phyloP scores from a whole-genome alignment of 192 early-diverging fungal genomes.

The Backusella mclennaniae region DNA sequence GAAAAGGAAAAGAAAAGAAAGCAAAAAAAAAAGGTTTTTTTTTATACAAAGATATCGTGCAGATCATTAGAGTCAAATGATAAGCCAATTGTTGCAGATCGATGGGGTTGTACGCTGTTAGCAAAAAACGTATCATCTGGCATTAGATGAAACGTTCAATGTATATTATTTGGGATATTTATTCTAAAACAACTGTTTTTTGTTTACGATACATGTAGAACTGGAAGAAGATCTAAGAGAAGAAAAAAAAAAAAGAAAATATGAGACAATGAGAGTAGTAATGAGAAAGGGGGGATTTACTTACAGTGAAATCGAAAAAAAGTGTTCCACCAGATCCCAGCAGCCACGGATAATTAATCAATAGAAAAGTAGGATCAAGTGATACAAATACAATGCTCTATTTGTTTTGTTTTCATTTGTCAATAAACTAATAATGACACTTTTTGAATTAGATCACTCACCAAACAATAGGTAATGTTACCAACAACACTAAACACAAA shows the following conservation, averaged over 20 bases:
- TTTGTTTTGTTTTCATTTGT: not conserved
- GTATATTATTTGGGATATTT: not conserved
- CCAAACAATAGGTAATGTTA: constrained; percentile 60
- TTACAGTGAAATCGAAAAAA: constrained; percentile 72
- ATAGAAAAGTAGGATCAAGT: constrained; percentile 59
- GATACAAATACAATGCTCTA: constrained; percentile 78
- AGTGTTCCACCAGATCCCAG: constrained; percentile 72
- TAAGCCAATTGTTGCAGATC: not conserved
- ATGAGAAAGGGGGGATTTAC: not conserved
- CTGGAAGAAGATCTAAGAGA: constrained; percentile 33
- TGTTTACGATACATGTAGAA: constrained; percentile 27
- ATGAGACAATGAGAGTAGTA: not conserved
- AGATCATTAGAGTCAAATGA: constrained; percentile 1
- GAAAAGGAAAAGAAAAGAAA: not conserved
- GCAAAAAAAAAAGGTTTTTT: not conserved
- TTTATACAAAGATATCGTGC: constrained; percentile 6
- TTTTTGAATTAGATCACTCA: constrained; percentile 19
- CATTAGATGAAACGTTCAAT: not conserved
- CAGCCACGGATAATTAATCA: constrained; percentile 76
- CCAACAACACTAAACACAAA: constrained; percentile 83
- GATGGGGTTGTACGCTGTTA: not conserved
- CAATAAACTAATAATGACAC: not conserved
- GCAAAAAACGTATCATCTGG: not conserved
- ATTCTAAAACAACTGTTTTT: not conserved
- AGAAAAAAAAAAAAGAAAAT: not conserved